Base-by-base conservation (phyloP, 495 filamentous ascomycete genomes). In the Trichocladium antarcticum region DNA sequence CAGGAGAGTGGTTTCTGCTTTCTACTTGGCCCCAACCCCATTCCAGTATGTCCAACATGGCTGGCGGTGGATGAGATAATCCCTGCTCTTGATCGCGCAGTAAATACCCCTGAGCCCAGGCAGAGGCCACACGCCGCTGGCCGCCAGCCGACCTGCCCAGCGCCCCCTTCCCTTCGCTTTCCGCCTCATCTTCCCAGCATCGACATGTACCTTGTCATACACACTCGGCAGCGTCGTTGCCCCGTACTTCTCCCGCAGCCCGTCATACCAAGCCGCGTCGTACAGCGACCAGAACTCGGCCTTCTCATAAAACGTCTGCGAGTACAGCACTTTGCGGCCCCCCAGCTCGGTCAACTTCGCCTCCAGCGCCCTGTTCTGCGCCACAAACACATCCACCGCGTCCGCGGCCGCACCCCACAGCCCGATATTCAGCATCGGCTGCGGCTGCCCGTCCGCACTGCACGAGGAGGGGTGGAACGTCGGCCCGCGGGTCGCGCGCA, bases 281-380 rank as follows among this genome's bases (percentile, higher is more conserved):
- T 76, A 78, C 19, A 66, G 63, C 27, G 54, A 42, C 72, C 73
- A 76, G 49, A 80, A 78, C 49, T 80, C 74, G 0, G 66, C 70
- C 55, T 76, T 70, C 11, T 68, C 68, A 46, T 80, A 80, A 47
- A 72, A 76, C 1, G 71, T 68, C 42, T 77, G 75, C 0, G 74
- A 71, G 46, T 78, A 76, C 11, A 76, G 49, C 56, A 68, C 71
- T 55, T 76, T 76, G 47, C 68, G 65, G 1, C 85, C 84, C 5
- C 76, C 72, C 0, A 85, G 63, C 29, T 72, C 71, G 0, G 65
- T 64, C 0, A 87, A 67, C 35, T 75, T 75, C 0, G 58, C 56
- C 59, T 89, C 85, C 1, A 89, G 63, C 0, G 65, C 68, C 0
- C 75, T 66, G 57, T 87, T 86, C 29, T 68, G 63, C 0, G 55